These are phyloP conservation scores for Kluyveromyces starmeri DNA, from an alignment of 805 yeast species.

Conservation along the genomic window DNA sequence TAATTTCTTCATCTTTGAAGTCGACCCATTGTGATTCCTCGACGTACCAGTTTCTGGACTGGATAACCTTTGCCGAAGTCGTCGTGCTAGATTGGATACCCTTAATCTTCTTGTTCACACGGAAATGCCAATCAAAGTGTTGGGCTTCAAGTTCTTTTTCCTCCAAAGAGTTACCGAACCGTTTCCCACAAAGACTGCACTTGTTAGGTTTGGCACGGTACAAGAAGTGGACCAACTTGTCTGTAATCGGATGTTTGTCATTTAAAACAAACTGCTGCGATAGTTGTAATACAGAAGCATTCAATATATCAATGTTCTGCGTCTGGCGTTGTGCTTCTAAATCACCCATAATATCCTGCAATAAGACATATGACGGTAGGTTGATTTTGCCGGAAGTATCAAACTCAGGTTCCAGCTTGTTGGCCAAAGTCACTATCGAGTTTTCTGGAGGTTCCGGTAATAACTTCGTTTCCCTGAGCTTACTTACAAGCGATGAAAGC, in stretches of 20 bases:
- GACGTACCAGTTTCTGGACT: conserved; percentile 77
- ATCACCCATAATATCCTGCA: conserved; percentile 21
- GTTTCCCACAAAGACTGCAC: conserved; percentile 83
- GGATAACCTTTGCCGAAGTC: conserved; percentile 35
- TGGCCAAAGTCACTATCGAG: conserved; percentile 22
- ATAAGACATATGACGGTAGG: conserved; percentile 18
- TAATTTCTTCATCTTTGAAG: conserved; percentile 59
- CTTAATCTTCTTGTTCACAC: conserved; percentile 68
- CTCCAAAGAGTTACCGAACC: conserved; percentile 55
- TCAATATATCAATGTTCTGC: conserved; percentile 21
- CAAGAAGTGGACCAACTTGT: conserved; percentile 22
- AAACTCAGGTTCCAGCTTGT: conserved; percentile 14
- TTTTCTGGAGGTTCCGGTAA: conserved; percentile 21
- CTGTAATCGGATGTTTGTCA: conserved; percentile 20
- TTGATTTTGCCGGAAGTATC: conserved; percentile 7
- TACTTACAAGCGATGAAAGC: conserved; percentile 1
- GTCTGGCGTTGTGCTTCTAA: conserved; percentile 27
- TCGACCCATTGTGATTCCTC: conserved; percentile 63
- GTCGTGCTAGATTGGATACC: conserved; percentile 24
- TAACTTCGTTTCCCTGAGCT: conserved; percentile 13
- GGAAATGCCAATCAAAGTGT: conserved; percentile 94
- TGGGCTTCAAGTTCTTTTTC: conserved; percentile 47
- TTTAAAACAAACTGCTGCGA: conserved; percentile 28
- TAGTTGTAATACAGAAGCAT: conserved; percentile 23
- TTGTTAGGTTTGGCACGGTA: conserved; percentile 51